phyloP scores from a whole-genome alignment of 805 yeast genomes.

The Trichomonascus vanleenenianus region DNA sequence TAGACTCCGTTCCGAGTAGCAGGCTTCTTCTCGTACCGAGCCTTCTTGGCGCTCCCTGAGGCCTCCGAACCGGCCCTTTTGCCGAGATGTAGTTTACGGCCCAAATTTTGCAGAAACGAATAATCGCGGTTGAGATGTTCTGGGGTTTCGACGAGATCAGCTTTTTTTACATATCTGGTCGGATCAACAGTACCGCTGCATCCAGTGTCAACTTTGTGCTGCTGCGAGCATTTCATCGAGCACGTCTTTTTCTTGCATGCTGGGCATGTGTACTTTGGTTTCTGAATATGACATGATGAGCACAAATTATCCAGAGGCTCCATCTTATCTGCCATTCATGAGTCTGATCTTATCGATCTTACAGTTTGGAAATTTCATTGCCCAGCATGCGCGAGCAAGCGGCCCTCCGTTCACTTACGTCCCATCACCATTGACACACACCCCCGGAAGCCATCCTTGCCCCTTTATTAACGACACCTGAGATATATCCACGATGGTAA shows the following conservation, averaged over 20 bases:
- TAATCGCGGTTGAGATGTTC: conserved; percentile 68
- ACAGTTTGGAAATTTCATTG: too few species aligned
- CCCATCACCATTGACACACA: too few species aligned
- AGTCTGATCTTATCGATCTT: not conserved
- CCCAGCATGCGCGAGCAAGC: not conserved
- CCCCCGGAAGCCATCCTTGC: not conserved
- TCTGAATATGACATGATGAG: conserved; percentile 36
- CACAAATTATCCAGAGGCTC: conserved; percentile 28
- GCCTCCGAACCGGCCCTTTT: conserved; percentile 38
- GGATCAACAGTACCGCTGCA: conserved; percentile 66
- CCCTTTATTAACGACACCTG: not conserved
- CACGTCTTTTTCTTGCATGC: conserved; percentile 65
- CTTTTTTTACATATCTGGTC: conserved; percentile 46
- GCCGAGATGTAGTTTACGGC: conserved; percentile 49
- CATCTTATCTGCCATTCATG: too few species aligned
- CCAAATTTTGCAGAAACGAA: conserved; percentile 56
- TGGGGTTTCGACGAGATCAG: conserved; percentile 37
- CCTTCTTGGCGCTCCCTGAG: conserved; percentile 9
- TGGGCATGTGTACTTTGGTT: conserved; percentile 70
- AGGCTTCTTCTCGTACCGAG: not conserved
- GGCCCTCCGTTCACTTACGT: not conserved
- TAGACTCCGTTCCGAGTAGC: conserved; percentile 53
- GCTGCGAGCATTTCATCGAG: conserved; percentile 58
- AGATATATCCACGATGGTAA: not conserved
- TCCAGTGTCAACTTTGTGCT: conserved; percentile 53